Base-by-base conservation (phyloP, 75 land plant genomes). In the Pinus taeda region DNA sequence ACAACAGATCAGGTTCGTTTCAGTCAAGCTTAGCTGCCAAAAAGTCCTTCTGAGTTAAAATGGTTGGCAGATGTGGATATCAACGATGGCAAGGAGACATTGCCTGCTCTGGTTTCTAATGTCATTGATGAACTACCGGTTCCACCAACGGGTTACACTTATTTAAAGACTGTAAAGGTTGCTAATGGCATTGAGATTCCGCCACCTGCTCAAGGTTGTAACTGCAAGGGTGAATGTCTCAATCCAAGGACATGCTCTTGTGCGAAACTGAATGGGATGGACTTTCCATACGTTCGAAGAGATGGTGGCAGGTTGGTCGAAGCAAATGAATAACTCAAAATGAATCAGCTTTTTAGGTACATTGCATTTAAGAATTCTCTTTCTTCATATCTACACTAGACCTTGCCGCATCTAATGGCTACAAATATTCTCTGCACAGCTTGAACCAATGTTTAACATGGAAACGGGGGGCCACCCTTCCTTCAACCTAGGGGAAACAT, bases 251-350 rank as follows among this genome's bases (percentile, higher is more conserved):
- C 57, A 49, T 95, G 98, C 77, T 73, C 93, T n/a, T 95, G 98
- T 83, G 98, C 98, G 36, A 82, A 64, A 57, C 74, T 88, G 26
- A 95, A 95, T 86, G 98, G 96, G 4, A 56, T 57, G 33, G 81
- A 85, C 30, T 90, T 95, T 80, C 98, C 98, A 21, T 95, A 91
- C 65, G 98, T 95, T 30, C 75, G 67, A 6, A 81, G 71, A 21
- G 87, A 90, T 87, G 96, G 96, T 79, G 96, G 93, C 71, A 84
- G 98, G 98, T 95, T 85, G 96, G 98, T 93, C n/a, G n/a, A n/a
- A n/a, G n/a, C n/a, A n/a, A n/a, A n/a, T n/a, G n/a, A n/a, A n/a
- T n/a, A n/a, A n/a, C n/a, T n/a, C n/a, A n/a, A n/a, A n/a, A n/a
- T n/a, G n/a, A n/a, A n/a, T n/a, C n/a, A n/a, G n/a, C n/a, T n/a